Evolutionary conservation across 495 filamentous ascomycete genomes (phyloP).

Genomic region (Amniculicola lignicola): DNA sequence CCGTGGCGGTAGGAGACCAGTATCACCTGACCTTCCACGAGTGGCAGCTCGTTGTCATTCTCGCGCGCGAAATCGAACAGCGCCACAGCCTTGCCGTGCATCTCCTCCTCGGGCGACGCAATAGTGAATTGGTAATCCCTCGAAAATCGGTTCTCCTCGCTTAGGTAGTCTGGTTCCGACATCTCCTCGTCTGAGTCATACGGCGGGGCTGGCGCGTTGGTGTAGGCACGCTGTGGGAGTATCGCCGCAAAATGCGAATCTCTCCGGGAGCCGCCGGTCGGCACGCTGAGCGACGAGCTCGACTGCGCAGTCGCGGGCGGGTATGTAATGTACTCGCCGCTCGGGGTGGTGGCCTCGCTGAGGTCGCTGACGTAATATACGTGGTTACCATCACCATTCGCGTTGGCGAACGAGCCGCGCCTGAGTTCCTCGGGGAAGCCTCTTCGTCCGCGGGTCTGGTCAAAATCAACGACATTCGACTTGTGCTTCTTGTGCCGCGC

Average conservation of each 20-base stretch:
- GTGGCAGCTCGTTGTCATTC: conserved; percentile 91
- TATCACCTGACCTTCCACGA: conserved; percentile 92
- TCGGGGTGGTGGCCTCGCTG: conserved; percentile 64
- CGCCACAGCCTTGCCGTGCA: conserved; percentile 95
- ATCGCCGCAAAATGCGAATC: conserved; percentile 49
- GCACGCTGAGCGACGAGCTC: conserved; percentile 49
- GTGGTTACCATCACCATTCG: conserved; percentile 70
- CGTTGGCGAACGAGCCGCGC: conserved; percentile 65
- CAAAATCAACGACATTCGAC: conserved; percentile 55
- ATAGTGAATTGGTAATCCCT: conserved; percentile 93
- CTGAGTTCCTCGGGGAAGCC: conserved; percentile 34
- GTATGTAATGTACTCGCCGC: conserved; percentile 78
- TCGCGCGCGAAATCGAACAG: conserved; percentile 92
- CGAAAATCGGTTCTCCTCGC: conserved; percentile 69
- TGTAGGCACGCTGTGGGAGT: conserved; percentile 56
- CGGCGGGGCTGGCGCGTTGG: conserved; percentile 43
- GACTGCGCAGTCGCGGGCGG: conserved; percentile 47
- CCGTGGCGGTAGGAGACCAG: conserved; percentile 94
- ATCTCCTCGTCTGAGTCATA: conserved; percentile 42
- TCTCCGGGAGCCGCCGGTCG: conserved; percentile 39
- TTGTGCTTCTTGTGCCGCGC: conserved; percentile 82
- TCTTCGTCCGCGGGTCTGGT: conserved; percentile 46
- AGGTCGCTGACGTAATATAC: conserved; percentile 70
- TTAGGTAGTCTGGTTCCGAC: conserved; percentile 44
- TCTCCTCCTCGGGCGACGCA: conserved; percentile 91